Evolutionary conservation across 257 asterid genomes (phyloP).

Genomic region (Nicotiana benthamiana): DNA sequence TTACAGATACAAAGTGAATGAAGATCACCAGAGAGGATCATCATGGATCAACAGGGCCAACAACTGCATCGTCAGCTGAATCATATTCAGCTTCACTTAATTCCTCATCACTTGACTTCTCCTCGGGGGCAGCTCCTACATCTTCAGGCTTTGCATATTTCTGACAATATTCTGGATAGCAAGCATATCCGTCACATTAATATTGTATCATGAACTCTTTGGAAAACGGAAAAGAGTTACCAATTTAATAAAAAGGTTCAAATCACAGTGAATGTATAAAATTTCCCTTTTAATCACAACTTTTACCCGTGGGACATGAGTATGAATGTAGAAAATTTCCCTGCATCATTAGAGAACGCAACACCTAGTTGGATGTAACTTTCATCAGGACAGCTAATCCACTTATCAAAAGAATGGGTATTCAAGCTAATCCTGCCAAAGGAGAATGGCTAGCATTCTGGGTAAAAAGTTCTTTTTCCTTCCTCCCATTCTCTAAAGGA

Average conservation of each 20-base stretch:
- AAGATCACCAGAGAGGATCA: constrained; percentile 5
- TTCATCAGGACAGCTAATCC: not conserved
- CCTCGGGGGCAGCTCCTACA: constrained; percentile 58
- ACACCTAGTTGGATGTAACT: not conserved
- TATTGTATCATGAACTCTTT: not conserved
- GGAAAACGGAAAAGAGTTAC: not conserved
- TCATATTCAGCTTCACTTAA: constrained; percentile 66
- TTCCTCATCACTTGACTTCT: constrained; percentile 77
- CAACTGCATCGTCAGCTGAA: constrained; percentile 63
- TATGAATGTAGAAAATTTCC: not conserved
- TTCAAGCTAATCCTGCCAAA: not conserved
- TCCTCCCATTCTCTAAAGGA: not conserved
- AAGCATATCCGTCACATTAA: not conserved
- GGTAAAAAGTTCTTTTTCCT: not conserved
- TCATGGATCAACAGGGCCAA: constrained; percentile 67
- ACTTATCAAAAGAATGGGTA: not conserved
- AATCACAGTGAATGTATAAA: not conserved
- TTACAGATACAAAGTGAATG: constrained; percentile 23
- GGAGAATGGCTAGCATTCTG: not conserved
- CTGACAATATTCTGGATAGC: constrained; percentile 65
- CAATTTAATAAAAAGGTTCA: not conserved
- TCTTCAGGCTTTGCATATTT: constrained; percentile 92
- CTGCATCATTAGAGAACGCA: not conserved
- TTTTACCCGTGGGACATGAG: not conserved
- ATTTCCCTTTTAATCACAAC: not conserved